phyloP scores from a whole-genome alignment of 1,139 yeast species.

The Blastobotrys raffinosifermentans region DNA sequence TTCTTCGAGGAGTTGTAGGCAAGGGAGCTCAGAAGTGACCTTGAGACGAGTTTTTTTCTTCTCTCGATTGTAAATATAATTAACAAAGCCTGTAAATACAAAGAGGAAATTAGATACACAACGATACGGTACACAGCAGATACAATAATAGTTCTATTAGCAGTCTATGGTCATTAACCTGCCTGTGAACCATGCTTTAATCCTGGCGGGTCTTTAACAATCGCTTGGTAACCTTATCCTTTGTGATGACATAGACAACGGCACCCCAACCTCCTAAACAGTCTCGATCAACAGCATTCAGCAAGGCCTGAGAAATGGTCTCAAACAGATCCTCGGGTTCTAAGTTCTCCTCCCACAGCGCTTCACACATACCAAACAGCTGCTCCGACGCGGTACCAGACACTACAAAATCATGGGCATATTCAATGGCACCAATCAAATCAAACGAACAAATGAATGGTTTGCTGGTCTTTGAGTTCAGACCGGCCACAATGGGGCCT shows the following conservation, averaged over 20 bases:
- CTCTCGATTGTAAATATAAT: neutral
- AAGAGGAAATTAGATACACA: too few relatives aligned
- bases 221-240: constrained; percentile 84
- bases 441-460: constrained; percentile 97
- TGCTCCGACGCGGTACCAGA: constrained; percentile 96
- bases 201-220: constrained; percentile 93
- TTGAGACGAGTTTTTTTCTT: too few relatives aligned
- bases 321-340: constrained; percentile 96
- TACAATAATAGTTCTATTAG: neutral
- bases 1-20: constrained; percentile 58
- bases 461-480: constrained; percentile 68
- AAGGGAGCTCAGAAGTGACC: too few relatives aligned
- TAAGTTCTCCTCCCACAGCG: constrained; percentile 87
- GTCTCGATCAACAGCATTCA: constrained; percentile 96
- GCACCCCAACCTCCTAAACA: constrained; percentile 99
- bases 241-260: constrained; percentile 84
- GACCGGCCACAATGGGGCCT: constrained; percentile 95
- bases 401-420: constrained; percentile 92
- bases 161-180: neutral
- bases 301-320: constrained; percentile 87
- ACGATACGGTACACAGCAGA: constrained; percentile 1
- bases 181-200: constrained; percentile 32
- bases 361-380: constrained; percentile 96
- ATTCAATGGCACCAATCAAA: constrained; percentile 93
- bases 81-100: too few relatives aligned